Evolutionary conservation across 768 basidiomycete genomes (phyloP).

Genomic region (Hericium rajendrae): DNA sequence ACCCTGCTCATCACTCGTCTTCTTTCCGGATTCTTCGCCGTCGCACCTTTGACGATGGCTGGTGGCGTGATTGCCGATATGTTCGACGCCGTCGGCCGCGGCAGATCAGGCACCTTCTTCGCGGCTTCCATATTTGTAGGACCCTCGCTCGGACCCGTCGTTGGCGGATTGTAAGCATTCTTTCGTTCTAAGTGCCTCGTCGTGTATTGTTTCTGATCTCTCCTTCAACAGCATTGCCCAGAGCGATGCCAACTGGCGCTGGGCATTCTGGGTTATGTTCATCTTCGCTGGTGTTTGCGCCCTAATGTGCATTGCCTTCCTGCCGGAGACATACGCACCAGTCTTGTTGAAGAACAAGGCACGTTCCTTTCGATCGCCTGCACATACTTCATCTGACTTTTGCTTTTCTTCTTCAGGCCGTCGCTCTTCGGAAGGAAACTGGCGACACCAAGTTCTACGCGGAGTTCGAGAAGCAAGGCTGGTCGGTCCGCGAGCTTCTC

Average conservation of each 20-base stretch:
- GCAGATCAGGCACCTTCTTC: conserved; percentile 15
- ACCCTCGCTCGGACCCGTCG: conserved; percentile 18
- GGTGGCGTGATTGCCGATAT: conserved; percentile 19
- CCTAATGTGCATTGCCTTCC: conserved; percentile 7
- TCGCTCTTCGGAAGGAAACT: neutral
- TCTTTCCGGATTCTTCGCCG: conserved; percentile 16
- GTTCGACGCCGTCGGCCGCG: conserved; percentile 16
- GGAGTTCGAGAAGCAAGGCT: neutral
- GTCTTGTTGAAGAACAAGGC: conserved; percentile 8
- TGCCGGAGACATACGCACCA: conserved; percentile 17
- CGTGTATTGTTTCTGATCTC: neutral
- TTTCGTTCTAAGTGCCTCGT: neutral
- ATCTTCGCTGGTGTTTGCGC: conserved; percentile 14
- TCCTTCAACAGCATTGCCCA: neutral
- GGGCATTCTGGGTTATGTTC: conserved; percentile 19
- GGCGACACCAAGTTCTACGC: neutral
- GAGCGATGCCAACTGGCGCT: conserved; percentile 14
- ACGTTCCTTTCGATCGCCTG: too few species aligned
- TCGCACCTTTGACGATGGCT: conserved; percentile 16
- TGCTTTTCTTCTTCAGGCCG: neutral
- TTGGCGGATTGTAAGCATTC: conserved; percentile 14
- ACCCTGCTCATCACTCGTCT: conserved; percentile 17
- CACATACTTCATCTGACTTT: neutral
- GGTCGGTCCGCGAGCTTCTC: conserved; percentile 10
- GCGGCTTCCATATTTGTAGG: conserved; percentile 15